Percentiles rank a stretch among this genome's conserved stretches.
Conservation (phyloP, 176 grass and related monocot species). For the Oryza brachyantha region DNA sequence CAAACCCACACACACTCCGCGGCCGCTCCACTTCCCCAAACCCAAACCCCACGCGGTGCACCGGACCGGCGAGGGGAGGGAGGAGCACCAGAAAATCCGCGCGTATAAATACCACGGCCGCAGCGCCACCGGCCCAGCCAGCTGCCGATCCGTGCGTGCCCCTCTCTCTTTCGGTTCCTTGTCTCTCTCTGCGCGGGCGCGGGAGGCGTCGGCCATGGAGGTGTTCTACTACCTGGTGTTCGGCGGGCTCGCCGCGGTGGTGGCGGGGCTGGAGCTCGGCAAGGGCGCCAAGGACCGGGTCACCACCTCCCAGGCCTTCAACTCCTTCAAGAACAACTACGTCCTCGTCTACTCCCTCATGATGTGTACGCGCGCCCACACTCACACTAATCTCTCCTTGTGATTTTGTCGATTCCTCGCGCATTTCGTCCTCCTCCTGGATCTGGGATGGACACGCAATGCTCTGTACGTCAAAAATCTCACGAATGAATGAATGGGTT, state of each 20-base stretch:
- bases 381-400: neutral
- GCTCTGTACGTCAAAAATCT: neutral
- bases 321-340: slow-evolving; percentile 98
- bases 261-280: slow-evolving; percentile 76
- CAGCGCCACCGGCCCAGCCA: slow-evolving; percentile 2
- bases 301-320: slow-evolving; percentile 75
- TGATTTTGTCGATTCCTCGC: neutral
- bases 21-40: no score
- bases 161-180: neutral
- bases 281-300: slow-evolving; percentile 83
- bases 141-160: neutral
- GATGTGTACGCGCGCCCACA: slow-evolving; percentile 68
- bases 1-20: neutral
- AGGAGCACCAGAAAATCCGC: neutral
- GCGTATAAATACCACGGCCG: slow-evolving; percentile 35
- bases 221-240: slow-evolving; percentile 87
- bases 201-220: slow-evolving; percentile 50
- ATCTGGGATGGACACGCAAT: neutral
- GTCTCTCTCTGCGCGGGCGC: neutral
- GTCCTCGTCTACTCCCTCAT: slow-evolving; percentile 98
- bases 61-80: neutral
- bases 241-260: slow-evolving; percentile 56
- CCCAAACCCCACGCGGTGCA: neutral
- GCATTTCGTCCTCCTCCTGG: neutral
- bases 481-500: neutral